A percentile compares a stretch with the other conserved stretches of the same genome.
These are phyloP conservation scores for Fusarium sp. DNA, from an alignment of 2,329 filamentous ascomycete genomes.

Conservation along the genomic window DNA sequence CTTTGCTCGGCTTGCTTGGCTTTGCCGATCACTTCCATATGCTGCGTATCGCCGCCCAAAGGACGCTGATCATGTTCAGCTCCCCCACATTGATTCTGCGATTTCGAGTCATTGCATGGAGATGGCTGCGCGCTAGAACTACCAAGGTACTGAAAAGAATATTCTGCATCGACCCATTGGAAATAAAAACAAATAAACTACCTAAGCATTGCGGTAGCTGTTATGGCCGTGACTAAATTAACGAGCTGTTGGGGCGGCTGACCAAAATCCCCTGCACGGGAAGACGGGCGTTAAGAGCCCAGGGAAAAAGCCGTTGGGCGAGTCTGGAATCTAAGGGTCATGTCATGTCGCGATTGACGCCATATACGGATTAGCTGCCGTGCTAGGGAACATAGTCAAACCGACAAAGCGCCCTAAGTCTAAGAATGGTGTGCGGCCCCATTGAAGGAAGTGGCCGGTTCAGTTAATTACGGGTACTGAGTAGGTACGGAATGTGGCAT, in stretches of 20 bases:
- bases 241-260: background rate
- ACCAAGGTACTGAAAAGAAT: background rate
- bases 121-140: background rate
- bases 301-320: constrained; percentile 10
- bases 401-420: constrained; percentile 8
- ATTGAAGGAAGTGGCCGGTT: background rate
- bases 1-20: background rate
- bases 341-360: background rate
- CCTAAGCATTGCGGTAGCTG: no score
- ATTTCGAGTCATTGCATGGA: constrained; percentile 24
- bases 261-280: background rate
- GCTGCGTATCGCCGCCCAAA: background rate
- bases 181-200: no score
- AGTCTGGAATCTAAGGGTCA: background rate
- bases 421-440: background rate
- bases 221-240: background rate
- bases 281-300: background rate
- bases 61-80: constrained; percentile 15
- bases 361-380: background rate
- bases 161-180: no score
- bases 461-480: no score
- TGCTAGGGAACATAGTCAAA: background rate
- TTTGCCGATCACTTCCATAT: constrained; percentile 23
- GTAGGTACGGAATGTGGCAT: no score
- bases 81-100: constrained; percentile 14